Conservation (phyloP, 257 asterid genomes). For the Solanum arcanum region DNA sequence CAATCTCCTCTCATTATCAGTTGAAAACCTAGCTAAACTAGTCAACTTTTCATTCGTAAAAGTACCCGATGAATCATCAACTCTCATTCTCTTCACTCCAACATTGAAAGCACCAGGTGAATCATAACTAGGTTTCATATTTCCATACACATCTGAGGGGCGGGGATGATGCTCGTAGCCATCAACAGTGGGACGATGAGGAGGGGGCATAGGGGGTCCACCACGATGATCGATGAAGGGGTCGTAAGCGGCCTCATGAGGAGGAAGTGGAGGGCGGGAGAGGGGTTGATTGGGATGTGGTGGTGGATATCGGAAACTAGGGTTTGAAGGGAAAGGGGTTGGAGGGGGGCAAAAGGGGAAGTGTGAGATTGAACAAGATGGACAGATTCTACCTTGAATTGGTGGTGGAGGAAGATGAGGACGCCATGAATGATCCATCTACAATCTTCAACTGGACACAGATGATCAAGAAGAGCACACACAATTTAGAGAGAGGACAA, state of each 20-base stretch:
- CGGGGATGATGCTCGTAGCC: constrained; percentile 19
- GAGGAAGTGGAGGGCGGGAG: constrained; percentile 22
- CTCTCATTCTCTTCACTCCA: constrained; percentile 60
- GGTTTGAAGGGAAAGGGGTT: constrained; percentile 14
- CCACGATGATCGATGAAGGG: constrained; percentile 53
- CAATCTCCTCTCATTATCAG: constrained; percentile 69
- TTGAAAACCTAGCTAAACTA: background rate
- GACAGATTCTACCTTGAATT: constrained; percentile 29
- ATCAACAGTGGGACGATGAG: constrained; percentile 19
- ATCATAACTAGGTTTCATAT: constrained; percentile 19
- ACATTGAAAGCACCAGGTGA: constrained; percentile 8
- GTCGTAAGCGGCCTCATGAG: constrained; percentile 36
- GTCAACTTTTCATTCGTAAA: background rate
- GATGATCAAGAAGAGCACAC: background rate
- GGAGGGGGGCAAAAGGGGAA: constrained; percentile 11
- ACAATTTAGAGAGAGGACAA: background rate
- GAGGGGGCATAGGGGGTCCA: constrained; percentile 12
- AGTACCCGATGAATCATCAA: constrained; percentile 11
- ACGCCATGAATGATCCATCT: constrained; percentile 65
- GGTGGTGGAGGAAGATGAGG: constrained; percentile 20
- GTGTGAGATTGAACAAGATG: constrained; percentile 13
- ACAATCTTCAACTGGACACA: background rate
- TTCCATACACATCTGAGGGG: constrained; percentile 33
- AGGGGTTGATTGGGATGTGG: constrained; percentile 24
- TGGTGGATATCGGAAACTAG: constrained; percentile 4